phyloP scores from a whole-genome alignment of 768 basidiomycete genomes.

The Coprinopsis strossmayeri region DNA sequence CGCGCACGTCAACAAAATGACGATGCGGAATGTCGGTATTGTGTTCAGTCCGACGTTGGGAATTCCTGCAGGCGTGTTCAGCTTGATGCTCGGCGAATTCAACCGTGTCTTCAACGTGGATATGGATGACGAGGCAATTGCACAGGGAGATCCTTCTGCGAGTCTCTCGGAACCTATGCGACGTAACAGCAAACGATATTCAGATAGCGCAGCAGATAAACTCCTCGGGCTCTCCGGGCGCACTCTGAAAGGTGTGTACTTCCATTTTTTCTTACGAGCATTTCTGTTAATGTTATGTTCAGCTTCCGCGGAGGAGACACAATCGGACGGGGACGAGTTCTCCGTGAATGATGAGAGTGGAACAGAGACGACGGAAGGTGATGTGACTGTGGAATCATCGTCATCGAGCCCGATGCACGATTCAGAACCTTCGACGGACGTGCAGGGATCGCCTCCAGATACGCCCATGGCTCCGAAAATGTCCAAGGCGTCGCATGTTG shows the following conservation, averaged over 20 bases:
- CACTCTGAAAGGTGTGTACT: constrained; percentile 49
- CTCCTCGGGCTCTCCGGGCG: constrained; percentile 75
- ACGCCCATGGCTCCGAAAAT: constrained; percentile 32
- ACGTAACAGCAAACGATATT: constrained; percentile 81
- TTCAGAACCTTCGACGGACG: constrained; percentile 19
- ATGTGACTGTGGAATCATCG: constrained; percentile 42
- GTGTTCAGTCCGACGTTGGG: constrained; percentile 97
- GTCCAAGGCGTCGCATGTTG: constrained; percentile 52
- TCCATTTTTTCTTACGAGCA: constrained; percentile 15
- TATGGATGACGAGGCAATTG: constrained; percentile 20
- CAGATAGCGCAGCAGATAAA: constrained; percentile 76
- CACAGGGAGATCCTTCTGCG: not conserved
- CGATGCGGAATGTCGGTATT: constrained; percentile 96
- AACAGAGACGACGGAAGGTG: constrained; percentile 61
- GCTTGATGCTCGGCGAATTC: constrained; percentile 90
- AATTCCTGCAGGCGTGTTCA: constrained; percentile 97
- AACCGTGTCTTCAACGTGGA: constrained; percentile 89
- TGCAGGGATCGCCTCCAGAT: constrained; percentile 33
- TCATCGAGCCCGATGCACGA: constrained; percentile 34
- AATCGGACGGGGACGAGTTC: constrained; percentile 64
- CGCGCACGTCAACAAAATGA: constrained; percentile 92
- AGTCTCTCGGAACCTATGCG: constrained; percentile 34
- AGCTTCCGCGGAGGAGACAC: constrained; percentile 47
- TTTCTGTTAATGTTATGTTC: constrained; percentile 15
- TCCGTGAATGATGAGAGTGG: constrained; percentile 71